Evolutionary conservation across 768 basidiomycete genomes (phyloP), one percentile per base, ranked within the genome.

Genomic region (Agaricus blazei): DNA sequence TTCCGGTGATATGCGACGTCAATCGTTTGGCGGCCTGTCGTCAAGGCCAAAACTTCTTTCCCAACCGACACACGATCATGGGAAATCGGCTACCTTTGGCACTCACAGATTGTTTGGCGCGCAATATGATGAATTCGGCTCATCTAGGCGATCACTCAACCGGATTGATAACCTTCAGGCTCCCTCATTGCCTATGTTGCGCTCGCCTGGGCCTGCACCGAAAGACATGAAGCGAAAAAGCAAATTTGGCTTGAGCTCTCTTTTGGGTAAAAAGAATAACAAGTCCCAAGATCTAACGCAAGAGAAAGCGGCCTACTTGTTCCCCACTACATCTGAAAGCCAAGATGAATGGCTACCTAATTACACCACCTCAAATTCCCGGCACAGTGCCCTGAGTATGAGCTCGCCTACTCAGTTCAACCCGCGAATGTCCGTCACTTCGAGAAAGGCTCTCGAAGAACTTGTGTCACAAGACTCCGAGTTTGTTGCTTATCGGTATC

Each of bases 401-500:
- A 65, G 68, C n/a, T 64, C 64, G 15, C 54, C 69, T 37, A 72
- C 68, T 28, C 50, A 52, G 31, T 72, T 82, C 47, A 66, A 65
- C 55, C 48, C 62, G 29, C 76, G 87, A 51, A 75, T 84, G 75
- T 88, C 87, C 41, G 72, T 83, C 19, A 76, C 77, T 9, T 84
- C 86, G 15, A 79, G 85, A 54, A 90, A 84, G 72, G 83, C 83
- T 46, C 75, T 90, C 52, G 88, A 89, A 62, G 83, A 86, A 61
- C 76, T 90, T 23, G 88, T 93, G n/a, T 78, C 85, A n/a, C 91
- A 89, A 68, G 90, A 91, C 66, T 69, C 81, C 3, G 88, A 92
- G 15, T 93, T 93, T 64, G 84, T 93, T 57, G 88, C 90, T 3
- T 92, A 93, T 66, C 83, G 90, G 40, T 93, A 93, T 68, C 91